Evolutionary conservation across 352 stramenopile genomes (phyloP).

Genomic region (Pythium pyrilobum): DNA sequence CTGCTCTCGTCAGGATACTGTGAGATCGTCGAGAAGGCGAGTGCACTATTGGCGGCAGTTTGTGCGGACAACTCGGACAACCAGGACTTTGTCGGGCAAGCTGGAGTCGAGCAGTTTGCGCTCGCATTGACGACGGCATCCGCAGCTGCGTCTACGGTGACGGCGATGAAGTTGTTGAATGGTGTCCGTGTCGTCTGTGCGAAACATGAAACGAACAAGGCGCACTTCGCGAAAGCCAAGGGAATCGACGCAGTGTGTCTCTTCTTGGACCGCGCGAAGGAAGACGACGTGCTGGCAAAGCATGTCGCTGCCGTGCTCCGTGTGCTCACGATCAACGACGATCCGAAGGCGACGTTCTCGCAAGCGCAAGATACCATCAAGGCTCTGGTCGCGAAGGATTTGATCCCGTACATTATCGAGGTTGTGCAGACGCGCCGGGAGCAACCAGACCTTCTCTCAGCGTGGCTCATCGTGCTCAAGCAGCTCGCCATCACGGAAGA

Average conservation of each 20-base stretch:
- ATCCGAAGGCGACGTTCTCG: slow-evolving; percentile 56
- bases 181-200: slow-evolving; percentile 37
- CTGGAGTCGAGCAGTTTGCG: slow-evolving; percentile 33
- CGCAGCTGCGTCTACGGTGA: slow-evolving; percentile 3
- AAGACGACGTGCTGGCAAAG: slow-evolving; percentile 36
- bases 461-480: slow-evolving; percentile 70
- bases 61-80: slow-evolving; percentile 51
- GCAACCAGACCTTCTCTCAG: slow-evolving; percentile 39
- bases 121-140: slow-evolving; percentile 17
- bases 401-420: slow-evolving; percentile 48
- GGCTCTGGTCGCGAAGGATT: slow-evolving; percentile 35
- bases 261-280: slow-evolving; percentile 24
- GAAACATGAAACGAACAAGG: slow-evolving; percentile 72
- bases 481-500: slow-evolving; percentile 76
- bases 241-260: slow-evolving; percentile 35
- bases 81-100: slow-evolving; percentile 49
- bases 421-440: slow-evolving; percentile 23
- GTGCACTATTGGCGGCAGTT: slow-evolving; percentile 26
- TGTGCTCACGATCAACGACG: slow-evolving; percentile 66
- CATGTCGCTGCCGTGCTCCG: slow-evolving; percentile 47
- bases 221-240: slow-evolving; percentile 44
- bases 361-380: slow-evolving; percentile 72
- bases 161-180: slow-evolving; percentile 21
- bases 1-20: slow-evolving; percentile 21
- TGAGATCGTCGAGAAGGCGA: slow-evolving; percentile 1